phyloP scores from a whole-genome alignment of 2,329 filamentous ascomycete species.

The Colletotrichum spinosum region DNA sequence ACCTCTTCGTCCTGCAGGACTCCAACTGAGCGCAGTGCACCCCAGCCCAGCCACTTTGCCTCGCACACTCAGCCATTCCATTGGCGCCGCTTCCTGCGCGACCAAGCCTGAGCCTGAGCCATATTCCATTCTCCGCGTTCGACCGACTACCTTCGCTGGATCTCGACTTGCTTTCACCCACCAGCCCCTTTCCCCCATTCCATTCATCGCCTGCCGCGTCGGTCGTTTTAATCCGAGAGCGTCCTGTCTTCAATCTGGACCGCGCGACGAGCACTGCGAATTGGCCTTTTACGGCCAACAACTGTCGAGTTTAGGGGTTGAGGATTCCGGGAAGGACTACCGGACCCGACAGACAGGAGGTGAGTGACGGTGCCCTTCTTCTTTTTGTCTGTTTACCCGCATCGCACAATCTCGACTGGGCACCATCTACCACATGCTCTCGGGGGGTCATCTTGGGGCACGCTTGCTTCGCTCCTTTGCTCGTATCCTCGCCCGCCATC shows the following conservation, averaged over 20 bases:
- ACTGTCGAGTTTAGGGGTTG: slow-evolving; percentile 43
- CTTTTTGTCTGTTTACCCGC: neutral
- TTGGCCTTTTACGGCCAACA: slow-evolving; percentile 43
- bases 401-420: neutral
- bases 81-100: slow-evolving; percentile 38
- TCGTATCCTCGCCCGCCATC: slow-evolving; percentile 18
- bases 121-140: slow-evolving; percentile 37
- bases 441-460: neutral
- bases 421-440: too few relatives aligned
- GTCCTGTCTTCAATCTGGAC: slow-evolving; percentile 30
- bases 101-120: slow-evolving; percentile 37
- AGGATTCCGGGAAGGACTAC: slow-evolving; percentile 40
- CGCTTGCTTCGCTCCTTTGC: slow-evolving; percentile 2
- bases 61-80: slow-evolving; percentile 35
- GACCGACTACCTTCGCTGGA: slow-evolving; percentile 33
- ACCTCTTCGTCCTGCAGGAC: neutral
- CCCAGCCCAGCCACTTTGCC: slow-evolving; percentile 33
- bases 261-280: slow-evolving; percentile 33
- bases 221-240: slow-evolving; percentile 21
- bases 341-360: slow-evolving; percentile 35
- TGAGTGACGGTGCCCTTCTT: slow-evolving; percentile 31
- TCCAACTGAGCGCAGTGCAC: slow-evolving; percentile 21
- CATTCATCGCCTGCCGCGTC: slow-evolving; percentile 34
- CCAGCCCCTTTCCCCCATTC: slow-evolving; percentile 28
- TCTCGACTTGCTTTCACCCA: slow-evolving; percentile 18